Conservation (phyloP, 2,329 filamentous ascomycete species). For the Rutstroemia sydowiana region DNA sequence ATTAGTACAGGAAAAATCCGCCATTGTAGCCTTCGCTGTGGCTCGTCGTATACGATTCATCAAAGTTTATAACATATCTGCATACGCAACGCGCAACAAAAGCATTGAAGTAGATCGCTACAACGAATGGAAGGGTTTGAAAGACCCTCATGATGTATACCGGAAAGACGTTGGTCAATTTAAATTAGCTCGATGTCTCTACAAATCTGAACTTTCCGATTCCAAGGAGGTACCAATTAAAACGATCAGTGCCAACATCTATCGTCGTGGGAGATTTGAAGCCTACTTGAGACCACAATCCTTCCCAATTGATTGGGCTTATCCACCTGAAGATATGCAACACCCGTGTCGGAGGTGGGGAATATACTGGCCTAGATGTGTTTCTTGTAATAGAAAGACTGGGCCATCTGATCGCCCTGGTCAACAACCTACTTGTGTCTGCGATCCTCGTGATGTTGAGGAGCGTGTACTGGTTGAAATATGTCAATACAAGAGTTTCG, state of each 20-base stretch:
- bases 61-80: not conserved
- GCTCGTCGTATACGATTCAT: constrained; percentile 2
- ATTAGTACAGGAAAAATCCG: not conserved
- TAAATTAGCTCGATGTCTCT: not conserved
- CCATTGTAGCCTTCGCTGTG: constrained; percentile 3
- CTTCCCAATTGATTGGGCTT: constrained; percentile 2
- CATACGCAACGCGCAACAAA: no score
- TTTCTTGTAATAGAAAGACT: not conserved
- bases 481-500: not conserved
- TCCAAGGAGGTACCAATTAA: not conserved
- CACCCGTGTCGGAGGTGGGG: constrained; percentile 6
- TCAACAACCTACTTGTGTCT: not conserved
- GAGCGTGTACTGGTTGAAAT: not conserved
- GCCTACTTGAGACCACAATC: not conserved
- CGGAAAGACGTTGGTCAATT: not conserved
- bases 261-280: not conserved
- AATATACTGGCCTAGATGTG: not conserved
- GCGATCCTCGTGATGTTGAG: not conserved
- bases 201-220: not conserved
- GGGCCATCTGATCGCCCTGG: not conserved
- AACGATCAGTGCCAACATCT: not conserved
- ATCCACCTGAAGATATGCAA: constrained; percentile 5
- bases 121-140: not conserved
- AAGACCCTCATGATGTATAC: constrained; percentile 1
- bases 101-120: not conserved